Percentiles rank a stretch among this genome's conserved stretches.
Evolutionary conservation across 495 filamentous ascomycete species (phyloP).

Genomic region (Wilcoxina mikolae): DNA sequence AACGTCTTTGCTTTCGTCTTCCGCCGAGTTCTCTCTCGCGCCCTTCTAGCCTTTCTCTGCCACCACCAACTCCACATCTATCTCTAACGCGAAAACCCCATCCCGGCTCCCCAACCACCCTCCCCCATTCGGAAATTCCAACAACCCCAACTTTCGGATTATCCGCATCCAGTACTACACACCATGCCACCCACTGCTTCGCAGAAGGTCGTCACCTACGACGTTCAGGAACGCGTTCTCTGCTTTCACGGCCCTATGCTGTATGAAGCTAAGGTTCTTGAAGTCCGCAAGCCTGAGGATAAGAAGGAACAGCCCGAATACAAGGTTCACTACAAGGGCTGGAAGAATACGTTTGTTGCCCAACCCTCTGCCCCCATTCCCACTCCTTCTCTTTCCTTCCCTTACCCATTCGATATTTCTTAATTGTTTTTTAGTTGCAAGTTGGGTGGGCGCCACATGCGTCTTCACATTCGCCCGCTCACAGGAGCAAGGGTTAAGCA

Average conservation of each 20-base stretch:
- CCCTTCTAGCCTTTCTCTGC: no score
- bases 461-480: neutral
- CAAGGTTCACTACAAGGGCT: constrained; percentile 95
- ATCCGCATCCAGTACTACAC: neutral
- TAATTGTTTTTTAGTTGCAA: neutral
- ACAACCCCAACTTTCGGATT: neutral
- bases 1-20: no score
- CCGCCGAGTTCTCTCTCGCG: no score
- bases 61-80: no score
- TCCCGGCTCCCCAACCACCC: neutral
- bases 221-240: constrained; percentile 82
- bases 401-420: neutral
- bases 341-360: constrained; percentile 82
- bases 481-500: neutral
- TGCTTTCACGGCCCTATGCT: constrained; percentile 95
- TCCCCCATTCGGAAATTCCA: neutral
- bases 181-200: constrained; percentile 46
- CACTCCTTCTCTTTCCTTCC: neutral
- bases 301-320: constrained; percentile 66
- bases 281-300: constrained; percentile 49
- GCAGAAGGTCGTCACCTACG: constrained; percentile 43
- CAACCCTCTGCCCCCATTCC: neutral
- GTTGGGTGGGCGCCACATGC: no score
- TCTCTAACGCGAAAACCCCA: no score
- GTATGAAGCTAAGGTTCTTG: constrained; percentile 91